Evolutionary conservation across 2,329 filamentous ascomycete species (phyloP).

Genomic region (Ophiostoma angusticollis): DNA sequence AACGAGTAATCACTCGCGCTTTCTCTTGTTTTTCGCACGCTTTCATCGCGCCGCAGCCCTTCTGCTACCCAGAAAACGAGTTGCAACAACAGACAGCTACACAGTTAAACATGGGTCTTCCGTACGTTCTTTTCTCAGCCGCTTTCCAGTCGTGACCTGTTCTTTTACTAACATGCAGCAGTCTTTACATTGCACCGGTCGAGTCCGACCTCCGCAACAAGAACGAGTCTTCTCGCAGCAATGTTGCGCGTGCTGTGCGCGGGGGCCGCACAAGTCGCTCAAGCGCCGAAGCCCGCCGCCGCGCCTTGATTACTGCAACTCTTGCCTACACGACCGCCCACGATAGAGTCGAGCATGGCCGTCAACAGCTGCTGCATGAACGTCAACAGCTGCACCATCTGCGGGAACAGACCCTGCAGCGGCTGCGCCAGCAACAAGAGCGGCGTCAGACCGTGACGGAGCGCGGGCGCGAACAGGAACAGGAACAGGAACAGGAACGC

Average conservation of each 20-base stretch:
- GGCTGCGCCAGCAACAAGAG: neutral
- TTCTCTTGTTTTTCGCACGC: neutral
- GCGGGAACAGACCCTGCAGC: neutral
- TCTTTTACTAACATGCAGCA: neutral
- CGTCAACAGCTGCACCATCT: neutral
- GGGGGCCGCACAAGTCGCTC: conserved; percentile 12
- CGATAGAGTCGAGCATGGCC: neutral
- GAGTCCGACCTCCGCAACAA: conserved; percentile 14
- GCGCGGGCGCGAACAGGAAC: neutral
- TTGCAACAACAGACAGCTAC: too few species aligned
- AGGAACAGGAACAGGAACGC: neutral
- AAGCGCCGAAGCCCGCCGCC: conserved; percentile 10
- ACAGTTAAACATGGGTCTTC: conserved; percentile 11
- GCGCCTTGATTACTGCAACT: conserved; percentile 9
- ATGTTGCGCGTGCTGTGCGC: neutral
- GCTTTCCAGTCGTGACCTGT: neutral
- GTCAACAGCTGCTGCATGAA: neutral
- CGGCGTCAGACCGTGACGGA: too few species aligned
- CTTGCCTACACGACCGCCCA: neutral
- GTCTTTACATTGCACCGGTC: conserved; percentile 14
- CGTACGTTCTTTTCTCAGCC: conserved; percentile 8
- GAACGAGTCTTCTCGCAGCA: conserved; percentile 3
- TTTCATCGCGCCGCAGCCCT: neutral
- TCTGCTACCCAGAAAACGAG: neutral
- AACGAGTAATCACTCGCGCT: neutral